Percentiles rank a stretch among this genome's conserved stretches.
Conservation (phyloP, 768 basidiomycete species). For the Amanita pallidorosea region DNA sequence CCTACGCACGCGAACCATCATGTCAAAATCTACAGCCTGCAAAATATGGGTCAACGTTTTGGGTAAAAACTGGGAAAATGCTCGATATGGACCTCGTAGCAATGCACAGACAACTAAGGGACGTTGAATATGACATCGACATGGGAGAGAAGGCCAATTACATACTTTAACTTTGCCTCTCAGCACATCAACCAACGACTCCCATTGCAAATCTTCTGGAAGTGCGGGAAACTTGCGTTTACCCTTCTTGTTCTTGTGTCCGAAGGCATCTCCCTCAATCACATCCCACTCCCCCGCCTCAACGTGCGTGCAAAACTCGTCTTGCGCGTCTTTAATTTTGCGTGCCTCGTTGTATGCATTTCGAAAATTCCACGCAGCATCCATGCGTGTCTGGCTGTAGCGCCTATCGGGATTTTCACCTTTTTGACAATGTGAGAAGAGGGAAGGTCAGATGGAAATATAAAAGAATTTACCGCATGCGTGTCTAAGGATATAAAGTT, state of each 20-base stretch:
- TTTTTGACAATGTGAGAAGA: not conserved
- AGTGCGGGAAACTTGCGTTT: slow-evolving; percentile 19
- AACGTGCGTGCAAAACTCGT: slow-evolving; percentile 49
- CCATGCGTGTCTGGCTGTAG: slow-evolving; percentile 46
- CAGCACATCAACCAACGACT: slow-evolving; percentile 58
- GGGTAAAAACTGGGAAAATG: not conserved
- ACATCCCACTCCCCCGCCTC: slow-evolving; percentile 31
- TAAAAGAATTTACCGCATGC: slow-evolving; percentile 38
- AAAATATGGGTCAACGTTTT: not conserved
- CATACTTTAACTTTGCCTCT: slow-evolving; percentile 65
- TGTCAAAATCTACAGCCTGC: slow-evolving; percentile 60
- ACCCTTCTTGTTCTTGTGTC: slow-evolving; percentile 5
- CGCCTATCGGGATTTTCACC: slow-evolving; percentile 50
- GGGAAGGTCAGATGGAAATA: slow-evolving; percentile 7
- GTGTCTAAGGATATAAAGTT: slow-evolving; percentile 29
- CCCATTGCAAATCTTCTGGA: slow-evolving; percentile 63
- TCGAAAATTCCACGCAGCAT: slow-evolving; percentile 58
- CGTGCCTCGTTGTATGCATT: slow-evolving; percentile 61
- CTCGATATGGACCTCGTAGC: slow-evolving; percentile 23
- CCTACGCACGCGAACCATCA: slow-evolving; percentile 44
- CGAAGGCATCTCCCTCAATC: slow-evolving; percentile 12
- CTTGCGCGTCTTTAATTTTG: slow-evolving; percentile 56
- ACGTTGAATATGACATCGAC: not conserved
- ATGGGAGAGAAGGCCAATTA: not conserved
- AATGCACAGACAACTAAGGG: slow-evolving; percentile 27